phyloP scores from a whole-genome alignment of 2,329 filamentous ascomycete species.

The Fusarium chaquense region DNA sequence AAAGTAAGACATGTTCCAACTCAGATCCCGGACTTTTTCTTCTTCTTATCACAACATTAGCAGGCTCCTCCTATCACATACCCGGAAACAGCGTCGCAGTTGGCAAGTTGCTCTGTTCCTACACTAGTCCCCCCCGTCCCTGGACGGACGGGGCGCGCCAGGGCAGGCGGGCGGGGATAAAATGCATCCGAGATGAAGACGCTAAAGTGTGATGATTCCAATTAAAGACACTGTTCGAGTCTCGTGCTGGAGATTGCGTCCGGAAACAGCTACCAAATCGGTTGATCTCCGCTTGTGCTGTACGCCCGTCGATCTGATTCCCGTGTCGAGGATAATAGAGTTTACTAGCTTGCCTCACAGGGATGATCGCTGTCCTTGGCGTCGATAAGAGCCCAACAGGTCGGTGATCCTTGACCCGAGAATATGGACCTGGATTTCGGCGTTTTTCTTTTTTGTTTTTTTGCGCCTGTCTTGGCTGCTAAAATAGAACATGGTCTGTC shows the following conservation, averaged over 20 bases:
- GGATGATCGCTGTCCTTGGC: not conserved
- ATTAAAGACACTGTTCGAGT: not conserved
- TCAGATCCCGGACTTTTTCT: not conserved
- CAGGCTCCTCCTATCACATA: not conserved
- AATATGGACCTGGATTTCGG: not conserved
- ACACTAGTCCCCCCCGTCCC: not conserved
- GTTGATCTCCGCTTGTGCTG: not conserved
- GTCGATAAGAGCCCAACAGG: not conserved
- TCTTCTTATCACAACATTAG: not conserved
- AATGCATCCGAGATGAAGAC: not conserved
- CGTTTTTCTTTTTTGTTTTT: not conserved
- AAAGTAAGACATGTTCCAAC: not conserved
- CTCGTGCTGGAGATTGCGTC: not conserved
- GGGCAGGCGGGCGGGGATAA: not conserved
- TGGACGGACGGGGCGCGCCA: not conserved
- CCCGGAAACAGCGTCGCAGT: not conserved
- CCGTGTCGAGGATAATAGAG: not conserved
- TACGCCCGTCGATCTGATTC: not conserved
- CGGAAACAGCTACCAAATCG: not conserved
- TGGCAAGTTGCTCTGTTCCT: not conserved
- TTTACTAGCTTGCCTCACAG: not conserved
- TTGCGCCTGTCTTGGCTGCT: not conserved
- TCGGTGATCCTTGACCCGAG: not conserved
- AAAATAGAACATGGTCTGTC: not conserved
- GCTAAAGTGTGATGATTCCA: not conserved